Evolutionary conservation across 202 grass and related monocot species (phyloP), one percentile per base, ranked within the genome.

Genomic region (Thinopyrum obtusiflorum): DNA sequence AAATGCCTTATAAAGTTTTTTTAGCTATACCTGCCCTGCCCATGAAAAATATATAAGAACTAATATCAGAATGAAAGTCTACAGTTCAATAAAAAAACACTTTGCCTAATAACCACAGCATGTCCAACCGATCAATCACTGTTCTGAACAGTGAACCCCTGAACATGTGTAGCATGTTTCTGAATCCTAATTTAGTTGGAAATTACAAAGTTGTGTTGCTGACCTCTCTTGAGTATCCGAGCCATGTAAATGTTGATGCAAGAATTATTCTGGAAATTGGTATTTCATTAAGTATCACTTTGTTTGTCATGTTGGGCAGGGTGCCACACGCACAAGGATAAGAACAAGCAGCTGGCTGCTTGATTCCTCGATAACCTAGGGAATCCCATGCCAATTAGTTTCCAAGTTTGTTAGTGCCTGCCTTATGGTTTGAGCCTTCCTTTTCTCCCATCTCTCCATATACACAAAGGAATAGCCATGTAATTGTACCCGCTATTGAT

Each of bases 161-260:
- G 42, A 20, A 20, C 27, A 55, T 9, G 63, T 33, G 77, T 80
- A 80, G 25, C 63, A 33, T 80, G 40, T 68, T 64, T 15, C 55
- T 79, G 75, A 78, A 71, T 40, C 36, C 36, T 72, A 75, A 47
- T 42, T 47, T 80, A 49, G 39, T 28, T 67, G 78, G 42, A 63
- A 64, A 44, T 31, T 51, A 17, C 11, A 33, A 35, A 81, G 7
- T 46, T 80, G 24, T 80, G 61, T 64, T 66, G 60, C 33, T 80
- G 21, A 31, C 8, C 40, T 47, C 25, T 1, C 46, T 49, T 80
- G 33, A 44, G 26, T 40, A 25, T 66, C 46, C 11, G 2, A 2
- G 44, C 33, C 68, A 31, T 76, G 25, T 32, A 76, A 55, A 53
- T 69, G 53, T 57, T 32, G 40, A 36, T 81, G 79, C 44, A 69